Percentiles rank a stretch among this genome's conserved stretches.
phyloP scores from a whole-genome alignment of 768 basidiomycete species.

The Xerocomus spinulosus region DNA sequence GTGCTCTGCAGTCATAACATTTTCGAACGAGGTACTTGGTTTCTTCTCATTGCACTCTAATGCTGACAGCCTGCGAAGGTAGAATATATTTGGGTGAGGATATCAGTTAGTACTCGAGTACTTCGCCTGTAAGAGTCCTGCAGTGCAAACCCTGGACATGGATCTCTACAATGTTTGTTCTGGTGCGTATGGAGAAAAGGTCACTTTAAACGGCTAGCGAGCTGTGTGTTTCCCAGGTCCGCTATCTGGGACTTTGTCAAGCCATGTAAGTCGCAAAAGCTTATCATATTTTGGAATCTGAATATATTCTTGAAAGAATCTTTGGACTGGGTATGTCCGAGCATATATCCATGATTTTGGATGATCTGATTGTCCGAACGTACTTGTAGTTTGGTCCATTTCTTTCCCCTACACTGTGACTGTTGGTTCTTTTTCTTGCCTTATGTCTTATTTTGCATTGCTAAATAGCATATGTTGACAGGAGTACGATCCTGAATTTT shows the following conservation, averaged over 20 bases:
- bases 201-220: too few species aligned
- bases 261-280: slow-evolving; percentile 4
- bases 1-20: slow-evolving; percentile 1
- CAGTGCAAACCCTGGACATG: slow-evolving; percentile 8
- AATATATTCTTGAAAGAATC: too few species aligned
- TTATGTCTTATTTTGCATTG: too few species aligned
- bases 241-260: slow-evolving; percentile 12
- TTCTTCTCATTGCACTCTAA: neutral
- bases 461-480: too few species aligned
- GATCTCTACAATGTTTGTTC: slow-evolving; percentile 13
- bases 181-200: slow-evolving; percentile 10
- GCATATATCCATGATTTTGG: neutral
- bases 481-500: too few species aligned
- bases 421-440: too few species aligned
- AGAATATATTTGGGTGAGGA: slow-evolving; percentile 17
- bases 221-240: slow-evolving; percentile 6
- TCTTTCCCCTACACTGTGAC: too few species aligned
- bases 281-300: too few species aligned
- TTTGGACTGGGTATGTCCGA: too few species aligned
- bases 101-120: neutral
- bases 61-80: slow-evolving; percentile 1
- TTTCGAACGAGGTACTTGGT: slow-evolving; percentile 1
- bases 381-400: too few species aligned
- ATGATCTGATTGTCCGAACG: too few species aligned
- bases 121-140: neutral